Percentiles rank a stretch among this genome's conserved stretches.
These are phyloP conservation scores for Diaporthe capsici DNA, from an alignment of 2,329 filamentous ascomycete genomes.

Conservation along the genomic window DNA sequence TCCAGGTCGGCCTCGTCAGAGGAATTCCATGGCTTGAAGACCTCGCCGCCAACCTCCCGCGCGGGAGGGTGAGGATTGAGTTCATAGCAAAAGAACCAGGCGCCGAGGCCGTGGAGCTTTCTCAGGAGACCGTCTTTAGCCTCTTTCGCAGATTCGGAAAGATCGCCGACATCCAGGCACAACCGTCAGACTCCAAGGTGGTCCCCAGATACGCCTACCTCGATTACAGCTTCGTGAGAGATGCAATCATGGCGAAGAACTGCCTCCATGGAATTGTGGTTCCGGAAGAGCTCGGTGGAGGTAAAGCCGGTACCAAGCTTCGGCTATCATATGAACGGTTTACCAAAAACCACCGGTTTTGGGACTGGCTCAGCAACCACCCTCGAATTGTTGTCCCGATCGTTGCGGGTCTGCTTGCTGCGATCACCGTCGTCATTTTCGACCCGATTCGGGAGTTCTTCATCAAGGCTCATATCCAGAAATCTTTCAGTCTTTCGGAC, in stretches of 20 bases:
- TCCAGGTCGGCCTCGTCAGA: conserved; percentile 80
- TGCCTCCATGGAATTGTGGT: conserved; percentile 90
- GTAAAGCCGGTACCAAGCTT: conserved; percentile 81
- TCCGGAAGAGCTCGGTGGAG: conserved; percentile 77
- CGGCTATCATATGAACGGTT: conserved; percentile 88
- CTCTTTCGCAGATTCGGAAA: conserved; percentile 93
- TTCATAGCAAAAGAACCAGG: conserved; percentile 83
- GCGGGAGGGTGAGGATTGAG: conserved; percentile 82
- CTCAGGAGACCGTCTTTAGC: conserved; percentile 88
- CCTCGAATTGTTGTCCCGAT: conserved; percentile 90
- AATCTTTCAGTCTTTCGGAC: conserved; percentile 80
- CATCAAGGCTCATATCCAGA: conserved; percentile 88
- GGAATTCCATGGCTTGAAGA: conserved; percentile 97
- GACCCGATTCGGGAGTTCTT: conserved; percentile 96
- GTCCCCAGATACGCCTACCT: conserved; percentile 84
- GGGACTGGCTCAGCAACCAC: conserved; percentile 89
- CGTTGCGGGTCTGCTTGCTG: conserved; percentile 84
- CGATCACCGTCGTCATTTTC: conserved; percentile 88
- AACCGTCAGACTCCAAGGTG: conserved; percentile 89
- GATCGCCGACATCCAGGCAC: conserved; percentile 85
- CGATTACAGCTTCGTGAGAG: conserved; percentile 80
- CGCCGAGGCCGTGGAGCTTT: conserved; percentile 81
- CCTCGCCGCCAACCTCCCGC: conserved; percentile 75
- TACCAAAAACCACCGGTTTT: conserved; percentile 82
- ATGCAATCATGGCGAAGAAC: conserved; percentile 90